Percentiles rank a stretch among this genome's conserved stretches.
These are phyloP conservation scores for Globisporangium splendens DNA, from an alignment of 352 stramenopile genomes.

Conservation along the genomic window DNA sequence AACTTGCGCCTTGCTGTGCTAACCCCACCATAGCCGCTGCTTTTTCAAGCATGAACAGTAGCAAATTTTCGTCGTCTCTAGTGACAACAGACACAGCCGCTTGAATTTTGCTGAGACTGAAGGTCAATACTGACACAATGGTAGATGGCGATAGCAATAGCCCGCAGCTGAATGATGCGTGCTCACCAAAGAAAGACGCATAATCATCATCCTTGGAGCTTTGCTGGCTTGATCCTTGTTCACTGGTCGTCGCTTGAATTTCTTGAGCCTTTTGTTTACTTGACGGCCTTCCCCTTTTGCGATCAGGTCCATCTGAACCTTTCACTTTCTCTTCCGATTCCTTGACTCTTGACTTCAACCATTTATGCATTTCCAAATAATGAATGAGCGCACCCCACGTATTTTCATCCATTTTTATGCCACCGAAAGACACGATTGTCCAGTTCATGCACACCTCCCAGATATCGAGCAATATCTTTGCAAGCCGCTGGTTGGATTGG, in stretches of 20 bases:
- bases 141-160: slow-evolving; percentile 16
- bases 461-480: slow-evolving; percentile 22
- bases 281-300: slow-evolving; percentile 16
- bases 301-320: not conserved
- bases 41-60: slow-evolving; percentile 18
- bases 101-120: slow-evolving; percentile 11
- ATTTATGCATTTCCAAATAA: slow-evolving; percentile 33
- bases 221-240: not conserved
- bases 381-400: slow-evolving; percentile 22
- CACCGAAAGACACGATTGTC: slow-evolving; percentile 13
- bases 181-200: slow-evolving; percentile 17
- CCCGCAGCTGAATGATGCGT: slow-evolving; percentile 16
- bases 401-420: slow-evolving; percentile 8
- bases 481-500: slow-evolving; percentile 30
- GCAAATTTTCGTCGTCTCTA: slow-evolving; percentile 20
- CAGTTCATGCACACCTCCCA: slow-evolving; percentile 43
- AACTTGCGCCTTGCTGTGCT: slow-evolving; percentile 11
- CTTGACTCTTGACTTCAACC: slow-evolving; percentile 18
- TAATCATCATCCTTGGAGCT: slow-evolving; percentile 7
- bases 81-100: not conserved
- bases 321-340: slow-evolving; percentile 13
- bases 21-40: slow-evolving; percentile 10
- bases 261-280: slow-evolving; percentile 12
- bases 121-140: slow-evolving; percentile 15
- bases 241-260: not conserved